Conservation (phyloP, 1,139 yeast genomes). For the Trichomonascaceae sp. region DNA sequence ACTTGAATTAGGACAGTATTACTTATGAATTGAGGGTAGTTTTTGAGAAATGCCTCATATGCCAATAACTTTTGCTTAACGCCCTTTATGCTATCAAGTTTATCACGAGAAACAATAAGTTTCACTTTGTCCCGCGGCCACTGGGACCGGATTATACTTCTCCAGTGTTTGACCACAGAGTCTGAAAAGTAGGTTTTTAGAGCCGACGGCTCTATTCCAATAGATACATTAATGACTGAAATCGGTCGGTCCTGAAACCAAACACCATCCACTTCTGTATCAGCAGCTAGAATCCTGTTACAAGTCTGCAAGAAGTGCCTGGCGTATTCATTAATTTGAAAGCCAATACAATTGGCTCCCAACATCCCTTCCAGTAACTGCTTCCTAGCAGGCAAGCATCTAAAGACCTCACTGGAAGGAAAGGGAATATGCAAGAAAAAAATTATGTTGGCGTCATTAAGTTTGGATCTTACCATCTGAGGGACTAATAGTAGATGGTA, state of each 20-base stretch:
- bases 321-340: conserved; percentile 89
- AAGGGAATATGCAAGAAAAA: conserved; percentile 90
- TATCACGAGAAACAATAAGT: conserved; percentile 81
- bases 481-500: conserved; percentile 88
- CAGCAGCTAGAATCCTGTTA: conserved; percentile 75
- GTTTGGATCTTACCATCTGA: conserved; percentile 63
- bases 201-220: conserved; percentile 76
- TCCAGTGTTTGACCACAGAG: conserved; percentile 62
- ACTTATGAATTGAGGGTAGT: conserved; percentile 65
- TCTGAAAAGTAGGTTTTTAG: conserved; percentile 42
- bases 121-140: conserved; percentile 56
- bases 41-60: conserved; percentile 67
- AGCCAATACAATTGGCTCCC: conserved; percentile 82
- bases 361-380: conserved; percentile 73
- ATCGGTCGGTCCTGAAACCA: conserved; percentile 62
- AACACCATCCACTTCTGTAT: conserved; percentile 70
- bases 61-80: conserved; percentile 82
- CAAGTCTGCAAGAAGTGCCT: conserved; percentile 92
- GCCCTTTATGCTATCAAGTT: conserved; percentile 82
- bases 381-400: conserved; percentile 86
- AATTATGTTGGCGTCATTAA: conserved; percentile 86
- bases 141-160: conserved; percentile 62
- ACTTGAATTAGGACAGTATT: conserved; percentile 76
- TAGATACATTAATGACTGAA: conserved; percentile 64
- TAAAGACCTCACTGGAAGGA: conserved; percentile 92